phyloP scores from a whole-genome alignment of 169 alveolate species.

The Miamiensis avidus region DNA sequence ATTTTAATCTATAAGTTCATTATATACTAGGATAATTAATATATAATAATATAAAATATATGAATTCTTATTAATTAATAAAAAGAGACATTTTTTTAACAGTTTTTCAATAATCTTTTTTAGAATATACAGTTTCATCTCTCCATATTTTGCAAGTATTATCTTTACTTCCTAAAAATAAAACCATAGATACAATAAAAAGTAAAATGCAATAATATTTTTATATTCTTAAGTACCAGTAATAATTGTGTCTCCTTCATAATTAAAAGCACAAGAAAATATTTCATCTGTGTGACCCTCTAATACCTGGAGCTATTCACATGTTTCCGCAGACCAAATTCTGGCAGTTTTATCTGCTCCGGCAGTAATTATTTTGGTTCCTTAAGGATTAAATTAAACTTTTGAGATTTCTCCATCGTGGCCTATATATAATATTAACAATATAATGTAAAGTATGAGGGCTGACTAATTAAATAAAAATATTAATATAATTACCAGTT shows the following conservation, averaged over 20 bases:
- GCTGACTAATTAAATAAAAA: no score
- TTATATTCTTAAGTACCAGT: slow-evolving; percentile 55
- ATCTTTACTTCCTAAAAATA: slow-evolving; percentile 70
- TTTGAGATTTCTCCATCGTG: slow-evolving; percentile 88
- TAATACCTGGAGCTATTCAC: slow-evolving; percentile 75
- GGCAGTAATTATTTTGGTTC: slow-evolving; percentile 85
- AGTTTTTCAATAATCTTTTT: no score
- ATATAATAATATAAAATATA: no score
- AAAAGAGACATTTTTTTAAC: no score
- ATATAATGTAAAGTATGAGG: background rate
- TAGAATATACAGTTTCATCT: slow-evolving; percentile 3
- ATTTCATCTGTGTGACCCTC: slow-evolving; percentile 87
- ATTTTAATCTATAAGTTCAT: no score
- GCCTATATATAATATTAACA: slow-evolving; percentile 51
- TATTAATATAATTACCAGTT: slow-evolving; percentile 9
- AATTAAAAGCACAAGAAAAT: slow-evolving; percentile 86
- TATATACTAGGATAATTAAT: no score
- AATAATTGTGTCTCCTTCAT: slow-evolving; percentile 89
- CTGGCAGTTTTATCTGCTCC: slow-evolving; percentile 84
- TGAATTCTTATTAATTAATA: no score
- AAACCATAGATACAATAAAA: no score
- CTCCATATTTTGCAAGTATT: slow-evolving; percentile 91
- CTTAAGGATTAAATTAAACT: slow-evolving; percentile 86
- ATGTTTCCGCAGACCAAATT: slow-evolving; percentile 85
- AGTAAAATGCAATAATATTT: background rate